Conservation (phyloP, 306 rosid genomes). For the Trifolium fragiferum region DNA sequence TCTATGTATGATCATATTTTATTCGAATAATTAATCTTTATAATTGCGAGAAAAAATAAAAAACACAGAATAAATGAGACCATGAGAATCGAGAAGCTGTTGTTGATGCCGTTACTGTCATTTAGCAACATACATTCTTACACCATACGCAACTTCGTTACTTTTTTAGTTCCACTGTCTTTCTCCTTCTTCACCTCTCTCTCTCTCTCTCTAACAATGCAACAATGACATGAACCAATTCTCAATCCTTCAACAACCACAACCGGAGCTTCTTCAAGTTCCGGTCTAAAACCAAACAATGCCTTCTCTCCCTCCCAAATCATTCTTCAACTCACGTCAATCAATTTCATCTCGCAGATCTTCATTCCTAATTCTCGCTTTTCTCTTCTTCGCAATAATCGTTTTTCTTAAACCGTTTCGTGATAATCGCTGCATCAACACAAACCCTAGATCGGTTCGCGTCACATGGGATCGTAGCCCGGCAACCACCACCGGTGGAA, state of each 20-base stretch:
- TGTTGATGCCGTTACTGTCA: no score
- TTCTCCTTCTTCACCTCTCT: neutral
- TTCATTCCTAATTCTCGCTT: conserved; percentile 12
- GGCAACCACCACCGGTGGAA: neutral
- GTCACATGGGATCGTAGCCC: conserved; percentile 70
- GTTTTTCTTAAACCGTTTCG: conserved; percentile 36
- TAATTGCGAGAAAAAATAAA: no score
- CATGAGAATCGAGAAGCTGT: no score
- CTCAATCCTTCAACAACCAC: neutral
- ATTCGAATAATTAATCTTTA: no score
- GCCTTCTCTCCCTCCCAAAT: conserved; percentile 39
- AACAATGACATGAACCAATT: neutral
- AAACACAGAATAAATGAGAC: no score
- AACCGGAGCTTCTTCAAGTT: neutral
- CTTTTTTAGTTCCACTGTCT: neutral
- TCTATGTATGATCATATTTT: no score
- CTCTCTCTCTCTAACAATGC: neutral
- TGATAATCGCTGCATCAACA: conserved; percentile 41
- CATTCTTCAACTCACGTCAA: conserved; percentile 48
- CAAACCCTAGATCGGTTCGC: conserved; percentile 63
- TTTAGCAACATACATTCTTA: no score
- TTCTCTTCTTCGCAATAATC: conserved; percentile 38
- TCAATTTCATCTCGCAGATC: conserved; percentile 54
- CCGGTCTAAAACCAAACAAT: conserved; percentile 3
- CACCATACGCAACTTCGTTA: no score